Base-by-base conservation (phyloP, 2,329 filamentous ascomycete genomes). In the Colletotrichum spaethianum region DNA sequence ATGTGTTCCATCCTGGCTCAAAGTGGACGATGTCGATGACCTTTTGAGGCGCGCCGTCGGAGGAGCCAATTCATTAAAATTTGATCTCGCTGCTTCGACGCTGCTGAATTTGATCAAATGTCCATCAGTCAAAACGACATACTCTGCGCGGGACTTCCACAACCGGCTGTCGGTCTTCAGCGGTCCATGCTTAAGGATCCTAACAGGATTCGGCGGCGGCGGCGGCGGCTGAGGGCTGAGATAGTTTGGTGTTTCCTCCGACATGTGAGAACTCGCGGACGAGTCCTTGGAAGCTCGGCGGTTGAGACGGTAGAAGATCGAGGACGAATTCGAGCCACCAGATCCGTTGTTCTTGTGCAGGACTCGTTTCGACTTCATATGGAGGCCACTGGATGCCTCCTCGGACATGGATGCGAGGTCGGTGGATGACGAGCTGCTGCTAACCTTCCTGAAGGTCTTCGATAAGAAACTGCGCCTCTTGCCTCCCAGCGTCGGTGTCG, bases 21-120 rank as follows among this genome's bases (percentile, higher is more conserved):
- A 67, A 7, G 73, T 67, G 9, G 76, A 74, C 9, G 78, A 77
- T n/a, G 65, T 76, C 46, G 67, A 76, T n/a, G 71, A 70, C 40
- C 77, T 65, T 76, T 72, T 75, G 76, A 73, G 40, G 69, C 74
- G 74, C 11, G 73, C 70, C 7, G 76, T 72, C 6, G 63, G 70
- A 14, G 75, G 68, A 5, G 75, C 77, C 23, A 88, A 77, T 60
- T 85, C 83, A 3, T 86, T 85, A 63, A 89, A 88, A 6, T 85
- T 83, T 50, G 82, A 78, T 53, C 83, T 79, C 9, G 87, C 88
- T 36, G 87, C 84, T 65, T 85, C 81, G 40, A 82, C 80, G 75
- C 81, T 85, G 75, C 83, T 84, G 75, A 89, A 87, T 74, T 87
- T 87, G 75, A 89, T 77, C 53, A 90, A 77, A 63, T 85, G 85